Percentiles rank a stretch among this genome's conserved stretches.
Conservation (phyloP, 805 yeast genomes). For the Torulaspora microellipsoides region DNA sequence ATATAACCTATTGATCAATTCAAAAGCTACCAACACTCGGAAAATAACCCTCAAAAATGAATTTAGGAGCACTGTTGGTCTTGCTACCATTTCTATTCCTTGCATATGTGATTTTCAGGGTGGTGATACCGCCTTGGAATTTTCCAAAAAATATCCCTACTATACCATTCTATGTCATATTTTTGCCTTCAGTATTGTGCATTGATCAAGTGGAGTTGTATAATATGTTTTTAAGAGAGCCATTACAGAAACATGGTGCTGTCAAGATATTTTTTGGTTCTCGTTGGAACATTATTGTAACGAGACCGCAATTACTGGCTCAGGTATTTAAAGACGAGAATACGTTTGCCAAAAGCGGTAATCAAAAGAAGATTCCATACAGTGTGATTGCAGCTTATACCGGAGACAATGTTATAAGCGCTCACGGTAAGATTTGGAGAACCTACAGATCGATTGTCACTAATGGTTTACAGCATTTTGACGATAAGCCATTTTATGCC, state of each 20-base stretch:
- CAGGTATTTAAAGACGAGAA: conserved; percentile 48
- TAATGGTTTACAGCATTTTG: conserved; percentile 48
- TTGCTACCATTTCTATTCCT: conserved; percentile 1
- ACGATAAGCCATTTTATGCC: conserved; percentile 35
- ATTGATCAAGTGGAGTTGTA: conserved; percentile 49
- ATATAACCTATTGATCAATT: not conserved
- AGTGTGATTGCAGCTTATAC: conserved; percentile 51
- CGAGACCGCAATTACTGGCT: conserved; percentile 43
- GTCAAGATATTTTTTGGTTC: conserved; percentile 57
- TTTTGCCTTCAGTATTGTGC: conserved; percentile 41
- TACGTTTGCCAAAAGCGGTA: conserved; percentile 54
- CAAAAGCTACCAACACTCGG: not conserved
- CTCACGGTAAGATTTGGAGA: conserved; percentile 52
- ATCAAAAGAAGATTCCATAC: conserved; percentile 53
- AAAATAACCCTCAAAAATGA: not conserved
- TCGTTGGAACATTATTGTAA: conserved; percentile 54
- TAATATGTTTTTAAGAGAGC: conserved; percentile 39
- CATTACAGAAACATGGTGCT: conserved; percentile 50
- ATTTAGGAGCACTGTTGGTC: conserved; percentile 1
- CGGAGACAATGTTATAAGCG: conserved; percentile 57
- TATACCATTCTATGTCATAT: conserved; percentile 55
- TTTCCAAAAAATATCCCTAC: conserved; percentile 55
- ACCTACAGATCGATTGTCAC: conserved; percentile 43
- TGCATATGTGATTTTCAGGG: conserved; percentile 10
- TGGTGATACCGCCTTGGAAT: conserved; percentile 43